Conservation (phyloP, 306 rosid genomes). For the Acacia acuminata region DNA sequence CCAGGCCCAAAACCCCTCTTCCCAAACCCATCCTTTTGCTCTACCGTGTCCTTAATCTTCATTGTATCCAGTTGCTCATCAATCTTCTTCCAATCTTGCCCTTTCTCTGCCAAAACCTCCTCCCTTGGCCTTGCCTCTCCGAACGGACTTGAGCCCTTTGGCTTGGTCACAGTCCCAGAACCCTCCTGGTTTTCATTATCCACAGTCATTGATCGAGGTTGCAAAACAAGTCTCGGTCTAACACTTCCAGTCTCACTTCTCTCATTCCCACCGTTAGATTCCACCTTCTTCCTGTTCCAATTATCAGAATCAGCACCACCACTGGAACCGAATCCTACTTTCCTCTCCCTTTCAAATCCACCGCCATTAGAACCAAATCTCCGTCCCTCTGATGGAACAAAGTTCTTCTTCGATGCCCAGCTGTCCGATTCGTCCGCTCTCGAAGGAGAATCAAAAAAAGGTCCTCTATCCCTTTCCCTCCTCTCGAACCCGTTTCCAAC, state of each 20-base stretch:
- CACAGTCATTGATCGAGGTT: constrained; percentile 63
- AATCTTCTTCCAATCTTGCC: constrained; percentile 89
- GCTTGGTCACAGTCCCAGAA: constrained; percentile 44
- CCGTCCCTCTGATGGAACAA: constrained; percentile 60
- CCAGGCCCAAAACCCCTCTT: constrained; percentile 61
- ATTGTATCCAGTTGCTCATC: constrained; percentile 75
- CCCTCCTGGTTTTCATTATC: constrained; percentile 47
- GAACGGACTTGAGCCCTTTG: constrained; percentile 66
- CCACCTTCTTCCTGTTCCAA: constrained; percentile 61
- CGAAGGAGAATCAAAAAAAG: constrained; percentile 77
- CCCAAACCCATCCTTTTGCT: constrained; percentile 46
- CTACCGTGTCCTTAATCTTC: constrained; percentile 65
- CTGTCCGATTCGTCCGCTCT: constrained; percentile 87
- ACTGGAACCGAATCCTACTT: constrained; percentile 50
- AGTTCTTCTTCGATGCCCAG: constrained; percentile 78
- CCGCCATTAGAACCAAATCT: constrained; percentile 50
- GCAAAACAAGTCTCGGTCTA: constrained; percentile 82
- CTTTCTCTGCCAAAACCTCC: constrained; percentile 93
- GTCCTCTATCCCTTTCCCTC: constrained; percentile 49
- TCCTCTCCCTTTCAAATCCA: constrained; percentile 72
- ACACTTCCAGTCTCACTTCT: constrained; percentile 36
- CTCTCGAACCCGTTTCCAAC: constrained; percentile 65
- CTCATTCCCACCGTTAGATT: constrained; percentile 38
- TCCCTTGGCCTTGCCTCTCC: constrained; percentile 95
- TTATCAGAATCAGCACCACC: constrained; percentile 69